phyloP scores from a whole-genome alignment of 2,329 filamentous ascomycete genomes.

The Thielaviopsis punctulata region DNA sequence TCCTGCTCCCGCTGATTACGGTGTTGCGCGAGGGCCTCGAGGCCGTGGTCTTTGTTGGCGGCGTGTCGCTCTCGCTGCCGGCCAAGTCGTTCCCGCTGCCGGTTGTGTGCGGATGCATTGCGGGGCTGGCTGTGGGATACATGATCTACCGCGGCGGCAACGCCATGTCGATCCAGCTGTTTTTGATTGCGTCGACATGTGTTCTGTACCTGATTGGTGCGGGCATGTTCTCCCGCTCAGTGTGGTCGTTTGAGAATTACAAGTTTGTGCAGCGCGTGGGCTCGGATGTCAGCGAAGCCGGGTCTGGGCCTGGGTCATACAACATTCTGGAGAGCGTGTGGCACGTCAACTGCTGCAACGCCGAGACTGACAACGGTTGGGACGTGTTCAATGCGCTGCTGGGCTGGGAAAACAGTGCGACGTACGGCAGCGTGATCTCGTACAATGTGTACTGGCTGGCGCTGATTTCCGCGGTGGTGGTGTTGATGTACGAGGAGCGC shows the following conservation, averaged over 20 bases:
- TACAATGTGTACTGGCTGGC: slow-evolving; percentile 69
- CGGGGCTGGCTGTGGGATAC: slow-evolving; percentile 45
- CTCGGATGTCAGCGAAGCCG: slow-evolving; percentile 30
- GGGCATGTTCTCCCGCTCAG: slow-evolving; percentile 56
- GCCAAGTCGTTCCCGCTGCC: slow-evolving; percentile 54
- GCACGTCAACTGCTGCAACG: slow-evolving; percentile 62
- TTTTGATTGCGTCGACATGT: slow-evolving; percentile 62
- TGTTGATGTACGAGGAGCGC: slow-evolving; percentile 45
- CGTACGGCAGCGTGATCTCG: slow-evolving; percentile 60
- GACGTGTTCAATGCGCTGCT: slow-evolving; percentile 57
- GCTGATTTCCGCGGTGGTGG: slow-evolving; percentile 43
- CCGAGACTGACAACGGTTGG: slow-evolving; percentile 48
- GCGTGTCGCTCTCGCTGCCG: slow-evolving; percentile 51
- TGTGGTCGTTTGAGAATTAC: slow-evolving; percentile 56
- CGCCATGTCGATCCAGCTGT: slow-evolving; percentile 36
- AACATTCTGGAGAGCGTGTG: slow-evolving; percentile 60
- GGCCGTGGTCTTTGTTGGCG: slow-evolving; percentile 63
- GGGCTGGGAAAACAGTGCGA: slow-evolving; percentile 59
- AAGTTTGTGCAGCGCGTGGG: slow-evolving; percentile 36
- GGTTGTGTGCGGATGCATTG: slow-evolving; percentile 46
- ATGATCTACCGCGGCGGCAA: slow-evolving; percentile 40
- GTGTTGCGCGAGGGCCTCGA: slow-evolving; percentile 62
- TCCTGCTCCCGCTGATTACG: slow-evolving; percentile 61
- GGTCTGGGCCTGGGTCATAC: slow-evolving; percentile 54
- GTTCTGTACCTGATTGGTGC: slow-evolving; percentile 68